These are phyloP conservation scores for Aureobasidium musti DNA, from an alignment of 2,329 filamentous ascomycete species.

Conservation along the genomic window DNA sequence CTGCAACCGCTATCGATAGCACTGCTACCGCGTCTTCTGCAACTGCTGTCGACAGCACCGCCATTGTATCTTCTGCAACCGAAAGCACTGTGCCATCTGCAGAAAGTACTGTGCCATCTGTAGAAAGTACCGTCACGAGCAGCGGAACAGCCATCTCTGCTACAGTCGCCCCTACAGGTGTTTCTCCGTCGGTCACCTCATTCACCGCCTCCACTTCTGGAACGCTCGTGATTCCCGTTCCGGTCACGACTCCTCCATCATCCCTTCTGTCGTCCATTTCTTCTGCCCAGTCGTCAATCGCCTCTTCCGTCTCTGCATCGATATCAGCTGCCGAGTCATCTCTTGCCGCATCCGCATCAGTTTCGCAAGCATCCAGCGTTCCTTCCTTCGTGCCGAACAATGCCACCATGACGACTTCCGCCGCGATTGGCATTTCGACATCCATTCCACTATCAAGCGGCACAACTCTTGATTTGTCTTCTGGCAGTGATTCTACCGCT, in stretches of 20 bases:
- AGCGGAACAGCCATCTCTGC: constrained; percentile 16
- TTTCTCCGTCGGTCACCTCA: constrained; percentile 22
- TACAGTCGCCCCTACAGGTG: neutral
- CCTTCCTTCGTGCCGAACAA: constrained; percentile 23
- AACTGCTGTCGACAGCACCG: neutral
- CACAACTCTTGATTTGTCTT: constrained; percentile 9
- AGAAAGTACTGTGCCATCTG: constrained; percentile 26
- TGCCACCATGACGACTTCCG: constrained; percentile 19
- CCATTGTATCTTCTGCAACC: constrained; percentile 7
- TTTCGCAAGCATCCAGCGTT: constrained; percentile 17
- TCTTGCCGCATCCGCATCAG: constrained; percentile 19
- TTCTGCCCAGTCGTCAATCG: constrained; percentile 25
- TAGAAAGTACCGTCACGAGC: constrained; percentile 19
- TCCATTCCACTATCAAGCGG: constrained; percentile 18
- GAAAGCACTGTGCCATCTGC: neutral
- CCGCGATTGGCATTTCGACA: constrained; percentile 7
- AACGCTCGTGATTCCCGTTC: constrained; percentile 35
- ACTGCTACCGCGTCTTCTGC: neutral
- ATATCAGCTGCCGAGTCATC: constrained; percentile 16
- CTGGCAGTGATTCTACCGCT: neutral
- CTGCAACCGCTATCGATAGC: neutral
- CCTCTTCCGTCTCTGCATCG: constrained; percentile 26
- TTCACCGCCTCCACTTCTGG: constrained; percentile 30
- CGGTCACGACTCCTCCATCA: constrained; percentile 32
- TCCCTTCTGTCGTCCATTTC: constrained; percentile 30